Evolutionary conservation across 1,284 basidiomycete genomes (phyloP), one percentile per base, ranked within the genome.

Genomic region (Trichosporon asahii): DNA sequence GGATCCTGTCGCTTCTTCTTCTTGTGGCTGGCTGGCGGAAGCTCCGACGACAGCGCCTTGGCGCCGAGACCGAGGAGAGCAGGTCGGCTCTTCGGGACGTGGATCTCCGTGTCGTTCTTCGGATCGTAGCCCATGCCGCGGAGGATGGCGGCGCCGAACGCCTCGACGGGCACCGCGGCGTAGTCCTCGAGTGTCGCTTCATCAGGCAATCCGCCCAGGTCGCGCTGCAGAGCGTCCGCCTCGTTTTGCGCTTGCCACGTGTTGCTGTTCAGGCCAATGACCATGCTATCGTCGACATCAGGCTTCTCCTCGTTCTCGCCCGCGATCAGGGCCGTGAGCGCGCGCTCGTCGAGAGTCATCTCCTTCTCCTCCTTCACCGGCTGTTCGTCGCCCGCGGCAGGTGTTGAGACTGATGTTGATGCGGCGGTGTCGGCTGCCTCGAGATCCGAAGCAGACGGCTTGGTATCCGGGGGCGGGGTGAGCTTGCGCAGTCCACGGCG

Each of bases 121-220:
- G 81, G 79, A 67, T 79, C 77, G 94, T 95, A 98, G 3, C 95
- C 96, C 96, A 99, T 98, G 0, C 96, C 96, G 57, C 95, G 89
- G 6, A 98, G 86, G 78, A 99, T 88, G 5, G 96, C 96, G 5
- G 92, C 90, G 11, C 97, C 96, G 76, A 99, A 99, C 68, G 94
- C 91, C 8, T 91, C 90, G 23, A 99, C 90, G 0, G 96, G 96
- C 0, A 98, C 89, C 2, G 93, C 90, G 33, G 88, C 89, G 80
- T 99, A 99, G 83, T 96, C 96, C 0, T 92, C 90, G 11, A 94
- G 84, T 0, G 90, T 89, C 0, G 94, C 89, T 74, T 83, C 75
- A 2, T 63, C 12, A 18, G 68, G 66, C 5, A 95, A 87, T 18
- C 89, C 89, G 25, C 86, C 86, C 1, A 96, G 86, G 77, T 96